A percentile compares a stretch with the other conserved stretches of the same genome.
Conservation (phyloP, 2,329 filamentous ascomycete species). For the Cyclaneusma minus region DNA sequence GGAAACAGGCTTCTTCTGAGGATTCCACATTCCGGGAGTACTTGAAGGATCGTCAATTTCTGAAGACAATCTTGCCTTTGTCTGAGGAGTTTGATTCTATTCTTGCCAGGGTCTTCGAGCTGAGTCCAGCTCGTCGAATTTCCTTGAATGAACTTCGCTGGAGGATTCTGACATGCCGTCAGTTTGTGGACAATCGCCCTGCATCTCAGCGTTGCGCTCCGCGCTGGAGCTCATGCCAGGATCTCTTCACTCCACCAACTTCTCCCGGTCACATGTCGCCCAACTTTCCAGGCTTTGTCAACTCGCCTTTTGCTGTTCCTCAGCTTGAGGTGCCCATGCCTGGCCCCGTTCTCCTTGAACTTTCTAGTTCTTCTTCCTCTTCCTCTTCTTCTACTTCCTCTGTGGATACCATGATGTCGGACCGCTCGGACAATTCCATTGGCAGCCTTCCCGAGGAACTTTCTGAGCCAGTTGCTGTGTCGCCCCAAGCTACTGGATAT, state of each 20-base stretch:
- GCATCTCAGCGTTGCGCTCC: too few species aligned
- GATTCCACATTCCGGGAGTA: slow-evolving; percentile 93
- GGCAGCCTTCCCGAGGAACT: background rate
- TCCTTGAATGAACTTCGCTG: slow-evolving; percentile 64
- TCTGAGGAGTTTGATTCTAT: slow-evolving; percentile 83
- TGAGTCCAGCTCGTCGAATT: slow-evolving; percentile 70
- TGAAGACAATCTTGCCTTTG: slow-evolving; percentile 83
- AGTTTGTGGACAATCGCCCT: background rate
- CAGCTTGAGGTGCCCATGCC: too few species aligned
- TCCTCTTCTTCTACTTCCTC: slow-evolving; percentile 34
- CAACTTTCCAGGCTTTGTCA: slow-evolving; percentile 3
- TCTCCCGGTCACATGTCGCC: slow-evolving; percentile 6
- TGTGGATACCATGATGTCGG: slow-evolving; percentile 37
- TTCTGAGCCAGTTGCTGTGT: too few species aligned
- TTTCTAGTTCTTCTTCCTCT: slow-evolving; percentile 29
- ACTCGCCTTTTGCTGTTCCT: too few species aligned
- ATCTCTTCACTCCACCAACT: slow-evolving; percentile 6
- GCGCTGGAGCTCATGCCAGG: slow-evolving; percentile 1
- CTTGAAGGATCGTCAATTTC: slow-evolving; percentile 68
- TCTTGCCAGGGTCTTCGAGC: slow-evolving; percentile 73
- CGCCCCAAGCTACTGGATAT: too few species aligned
- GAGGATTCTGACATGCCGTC: slow-evolving; percentile 55
- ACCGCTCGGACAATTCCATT: slow-evolving; percentile 11
- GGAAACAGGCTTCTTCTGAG: slow-evolving; percentile 89
- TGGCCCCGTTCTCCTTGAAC: too few species aligned